These are phyloP conservation scores for Neoascochyta sp. DNA, from an alignment of 2,329 filamentous ascomycete species.

Conservation along the genomic window DNA sequence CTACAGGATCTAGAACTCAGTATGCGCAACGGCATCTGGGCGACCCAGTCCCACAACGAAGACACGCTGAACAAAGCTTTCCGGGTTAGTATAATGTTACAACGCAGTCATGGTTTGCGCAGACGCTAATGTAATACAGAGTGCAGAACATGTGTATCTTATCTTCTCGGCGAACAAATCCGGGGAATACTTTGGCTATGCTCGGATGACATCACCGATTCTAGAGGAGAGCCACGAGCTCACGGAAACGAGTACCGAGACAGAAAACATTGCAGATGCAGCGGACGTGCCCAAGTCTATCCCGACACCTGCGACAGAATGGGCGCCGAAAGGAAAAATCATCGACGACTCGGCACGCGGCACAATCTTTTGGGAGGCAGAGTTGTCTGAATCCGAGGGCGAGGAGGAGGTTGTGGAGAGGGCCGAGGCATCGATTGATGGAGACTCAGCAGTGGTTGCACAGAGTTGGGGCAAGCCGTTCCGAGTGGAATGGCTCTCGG, in stretches of 20 bases:
- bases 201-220: slow-evolving; percentile 82
- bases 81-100: slow-evolving; percentile 54
- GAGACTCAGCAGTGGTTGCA: slow-evolving; percentile 33
- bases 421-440: slow-evolving; percentile 35
- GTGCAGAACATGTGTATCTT: slow-evolving; percentile 78
- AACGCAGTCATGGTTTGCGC: background rate
- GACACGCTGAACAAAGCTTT: slow-evolving; percentile 77
- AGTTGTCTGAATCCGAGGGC: slow-evolving; percentile 55
- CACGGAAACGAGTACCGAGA: slow-evolving; percentile 55
- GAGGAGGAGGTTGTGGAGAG: slow-evolving; percentile 46
- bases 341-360: slow-evolving; percentile 91
- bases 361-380: slow-evolving; percentile 94
- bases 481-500: slow-evolving; percentile 85
- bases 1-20: slow-evolving; percentile 86
- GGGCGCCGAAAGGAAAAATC: slow-evolving; percentile 76
- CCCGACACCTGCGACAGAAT: slow-evolving; percentile 71
- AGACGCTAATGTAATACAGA: slow-evolving; percentile 47
- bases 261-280: slow-evolving; percentile 52
- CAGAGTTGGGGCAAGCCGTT: slow-evolving; percentile 90
- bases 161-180: slow-evolving; percentile 98
- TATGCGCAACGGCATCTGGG: slow-evolving; percentile 85
- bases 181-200: slow-evolving; percentile 94
- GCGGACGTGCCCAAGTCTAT: slow-evolving; percentile 74
- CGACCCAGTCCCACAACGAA: slow-evolving; percentile 92
- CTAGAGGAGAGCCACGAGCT: slow-evolving; percentile 61